phyloP scores from a whole-genome alignment of 441 rosid species.

The Eruca vesicaria region DNA sequence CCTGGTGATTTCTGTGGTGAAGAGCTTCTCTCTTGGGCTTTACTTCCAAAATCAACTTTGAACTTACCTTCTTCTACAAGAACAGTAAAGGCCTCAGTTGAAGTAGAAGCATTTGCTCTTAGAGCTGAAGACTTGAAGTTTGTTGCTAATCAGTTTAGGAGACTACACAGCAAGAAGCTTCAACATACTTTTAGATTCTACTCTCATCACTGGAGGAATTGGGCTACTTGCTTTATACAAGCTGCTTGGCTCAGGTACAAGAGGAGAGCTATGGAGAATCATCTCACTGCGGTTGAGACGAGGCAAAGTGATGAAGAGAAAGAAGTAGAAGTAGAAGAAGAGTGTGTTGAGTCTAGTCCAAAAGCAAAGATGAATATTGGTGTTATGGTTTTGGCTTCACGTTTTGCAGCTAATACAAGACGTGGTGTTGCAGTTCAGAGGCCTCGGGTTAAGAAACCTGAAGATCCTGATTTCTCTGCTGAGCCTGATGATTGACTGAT shows the following conservation, averaged over 20 bases:
- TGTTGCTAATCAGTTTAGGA: conserved; percentile 88
- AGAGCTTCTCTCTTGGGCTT: conserved; percentile 88
- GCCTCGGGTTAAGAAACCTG: conserved; percentile 81
- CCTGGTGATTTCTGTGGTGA: conserved; percentile 94
- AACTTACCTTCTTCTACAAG: conserved; percentile 89
- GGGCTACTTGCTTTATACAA: conserved; percentile 96
- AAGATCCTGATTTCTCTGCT: conserved; percentile 81
- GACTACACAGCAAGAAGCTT: conserved; percentile 90
- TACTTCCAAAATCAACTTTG: conserved; percentile 74
- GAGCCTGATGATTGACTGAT: conserved; percentile 47
- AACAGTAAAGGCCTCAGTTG: conserved; percentile 78
- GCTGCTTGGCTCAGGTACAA: conserved; percentile 87
- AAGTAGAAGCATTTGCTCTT: conserved; percentile 90
- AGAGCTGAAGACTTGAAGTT: conserved; percentile 91
- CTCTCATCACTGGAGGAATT: conserved; percentile 96
- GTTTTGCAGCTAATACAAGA: conserved; percentile 91
- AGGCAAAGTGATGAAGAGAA: conserved; percentile 23
- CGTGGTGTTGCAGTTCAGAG: conserved; percentile 78
- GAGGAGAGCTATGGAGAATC: conserved; percentile 55
- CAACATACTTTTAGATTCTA: conserved; percentile 86
- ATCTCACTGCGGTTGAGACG: conserved; percentile 50
- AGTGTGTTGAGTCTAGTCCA: conserved; percentile 33
- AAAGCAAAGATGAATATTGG: conserved; percentile 64
- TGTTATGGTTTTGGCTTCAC: conserved; percentile 72
- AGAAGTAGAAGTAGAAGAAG: conserved; percentile 29